Conservation (phyloP, 2,329 filamentous ascomycete species). For the Venturia asperata region DNA sequence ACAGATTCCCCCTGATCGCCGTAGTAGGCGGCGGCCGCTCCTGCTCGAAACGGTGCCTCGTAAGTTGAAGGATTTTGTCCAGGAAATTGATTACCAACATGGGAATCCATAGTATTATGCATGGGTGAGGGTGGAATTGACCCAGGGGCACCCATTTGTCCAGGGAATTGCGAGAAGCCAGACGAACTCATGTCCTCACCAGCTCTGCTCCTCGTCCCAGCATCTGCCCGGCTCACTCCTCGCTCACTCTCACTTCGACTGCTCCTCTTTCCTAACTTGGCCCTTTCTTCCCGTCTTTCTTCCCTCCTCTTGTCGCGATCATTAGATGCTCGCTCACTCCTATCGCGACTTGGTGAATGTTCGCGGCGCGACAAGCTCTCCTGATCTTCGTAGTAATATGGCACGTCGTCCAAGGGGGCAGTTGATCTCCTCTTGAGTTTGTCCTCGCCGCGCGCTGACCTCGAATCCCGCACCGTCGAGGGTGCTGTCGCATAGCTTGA, state of each 20-base stretch:
- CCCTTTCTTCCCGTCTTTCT: slow-evolving; percentile 22
- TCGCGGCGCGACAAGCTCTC: slow-evolving; percentile 22
- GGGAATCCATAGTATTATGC: slow-evolving; percentile 36
- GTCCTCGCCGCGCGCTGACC: slow-evolving; percentile 28
- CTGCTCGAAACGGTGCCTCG: slow-evolving; percentile 43
- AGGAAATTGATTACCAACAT: slow-evolving; percentile 52
- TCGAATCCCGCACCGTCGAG: slow-evolving; percentile 23
- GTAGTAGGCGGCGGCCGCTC: slow-evolving; percentile 55
- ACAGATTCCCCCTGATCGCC: slow-evolving; percentile 56
- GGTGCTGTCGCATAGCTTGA: slow-evolving; percentile 35
- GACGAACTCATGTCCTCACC: neutral
- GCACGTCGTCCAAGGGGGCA: slow-evolving; percentile 23
- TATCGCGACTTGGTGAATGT: slow-evolving; percentile 28
- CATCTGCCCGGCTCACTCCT: slow-evolving; percentile 28
- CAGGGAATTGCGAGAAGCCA: slow-evolving; percentile 16
- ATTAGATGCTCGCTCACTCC: slow-evolving; percentile 28
- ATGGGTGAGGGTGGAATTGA: slow-evolving; percentile 28
- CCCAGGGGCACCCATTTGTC: slow-evolving; percentile 23
- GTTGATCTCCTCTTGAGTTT: slow-evolving; percentile 23
- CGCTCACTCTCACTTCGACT: slow-evolving; percentile 29
- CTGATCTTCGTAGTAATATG: slow-evolving; percentile 21
- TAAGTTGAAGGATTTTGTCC: slow-evolving; percentile 46
- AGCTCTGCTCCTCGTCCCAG: neutral
- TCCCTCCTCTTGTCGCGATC: slow-evolving; percentile 31
- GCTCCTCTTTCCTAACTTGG: slow-evolving; percentile 3